Evolutionary conservation across 2,329 filamentous ascomycete genomes (phyloP).

Genomic region (Aureobasidium uvarum): DNA sequence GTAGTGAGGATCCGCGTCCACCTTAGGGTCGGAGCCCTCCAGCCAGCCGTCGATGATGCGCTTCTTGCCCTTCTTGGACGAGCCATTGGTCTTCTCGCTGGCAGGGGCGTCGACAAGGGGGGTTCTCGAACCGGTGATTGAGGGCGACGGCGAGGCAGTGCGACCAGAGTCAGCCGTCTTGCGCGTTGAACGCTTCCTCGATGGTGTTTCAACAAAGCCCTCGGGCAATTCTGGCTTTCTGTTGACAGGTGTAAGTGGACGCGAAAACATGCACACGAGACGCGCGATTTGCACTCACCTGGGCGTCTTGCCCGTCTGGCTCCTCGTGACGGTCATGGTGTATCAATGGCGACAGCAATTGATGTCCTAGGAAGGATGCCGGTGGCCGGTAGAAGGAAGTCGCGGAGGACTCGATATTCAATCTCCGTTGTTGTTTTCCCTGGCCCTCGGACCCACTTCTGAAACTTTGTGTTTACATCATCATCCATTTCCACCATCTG

Average conservation of each 20-base stretch:
- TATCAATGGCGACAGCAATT: slow-evolving; percentile 7
- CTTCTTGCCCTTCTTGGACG: slow-evolving; percentile 36
- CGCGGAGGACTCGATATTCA: slow-evolving; percentile 16
- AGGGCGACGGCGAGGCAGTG: slow-evolving; percentile 41
- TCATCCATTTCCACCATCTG: slow-evolving; percentile 1
- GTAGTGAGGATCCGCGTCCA: slow-evolving; percentile 52
- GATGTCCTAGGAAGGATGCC: slow-evolving; percentile 15
- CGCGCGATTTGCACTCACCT: slow-evolving; percentile 39
- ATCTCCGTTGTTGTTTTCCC: slow-evolving; percentile 23
- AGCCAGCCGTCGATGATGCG: slow-evolving; percentile 42
- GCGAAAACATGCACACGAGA: slow-evolving; percentile 21
- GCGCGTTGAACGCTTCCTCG: slow-evolving; percentile 44
- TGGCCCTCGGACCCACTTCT: slow-evolving; percentile 21
- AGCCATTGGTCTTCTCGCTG: slow-evolving; percentile 32
- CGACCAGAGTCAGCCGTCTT: slow-evolving; percentile 40
- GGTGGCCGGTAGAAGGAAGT: slow-evolving; percentile 18
- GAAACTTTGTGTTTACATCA: slow-evolving; percentile 14
- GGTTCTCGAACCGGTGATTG: slow-evolving; percentile 26
- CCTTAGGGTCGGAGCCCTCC: slow-evolving; percentile 41
- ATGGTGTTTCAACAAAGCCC: slow-evolving; percentile 52
- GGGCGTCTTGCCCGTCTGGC: slow-evolving; percentile 51
- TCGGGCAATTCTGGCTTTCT: slow-evolving; percentile 44
- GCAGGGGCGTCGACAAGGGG: slow-evolving; percentile 29
- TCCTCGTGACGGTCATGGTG: slow-evolving; percentile 43
- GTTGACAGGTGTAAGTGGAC: slow-evolving; percentile 20